Evolutionary conservation across 1,284 basidiomycete genomes (phyloP).

Genomic region (Ustanciosporium gigantosporum): DNA sequence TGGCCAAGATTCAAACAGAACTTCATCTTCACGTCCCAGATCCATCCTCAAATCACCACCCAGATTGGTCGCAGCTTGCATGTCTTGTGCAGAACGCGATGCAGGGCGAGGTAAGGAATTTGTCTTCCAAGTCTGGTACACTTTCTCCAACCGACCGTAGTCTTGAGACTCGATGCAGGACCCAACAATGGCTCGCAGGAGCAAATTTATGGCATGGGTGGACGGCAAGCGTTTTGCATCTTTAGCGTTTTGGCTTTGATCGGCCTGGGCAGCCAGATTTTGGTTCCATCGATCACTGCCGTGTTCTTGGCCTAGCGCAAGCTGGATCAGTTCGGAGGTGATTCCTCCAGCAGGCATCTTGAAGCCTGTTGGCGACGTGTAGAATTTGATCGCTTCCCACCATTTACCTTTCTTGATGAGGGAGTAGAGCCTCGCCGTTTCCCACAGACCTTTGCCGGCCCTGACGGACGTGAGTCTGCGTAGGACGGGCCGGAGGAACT

Average conservation of each 20-base stretch:
- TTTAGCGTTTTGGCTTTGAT: too few relatives aligned
- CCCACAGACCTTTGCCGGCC: constrained; percentile 24
- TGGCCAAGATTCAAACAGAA: constrained; percentile 21
- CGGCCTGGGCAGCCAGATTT: too few relatives aligned
- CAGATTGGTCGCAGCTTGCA: neutral
- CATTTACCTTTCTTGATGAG: constrained; percentile 13
- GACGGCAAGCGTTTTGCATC: constrained; percentile 36
- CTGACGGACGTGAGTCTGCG: constrained; percentile 1
- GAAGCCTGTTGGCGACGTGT: constrained; percentile 14
- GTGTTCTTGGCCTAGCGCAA: constrained; percentile 12
- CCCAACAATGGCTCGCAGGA: constrained; percentile 12
- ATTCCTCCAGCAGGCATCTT: constrained; percentile 25
- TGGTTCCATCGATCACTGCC: too few relatives aligned
- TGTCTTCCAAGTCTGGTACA: constrained; percentile 17
- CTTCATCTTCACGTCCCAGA: neutral
- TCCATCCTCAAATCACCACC: neutral
- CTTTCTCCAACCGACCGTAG: constrained; percentile 7
- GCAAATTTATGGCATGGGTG: constrained; percentile 33
- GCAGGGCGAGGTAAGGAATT: neutral
- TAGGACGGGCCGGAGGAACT: constrained; percentile 21
- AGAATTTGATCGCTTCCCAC: constrained; percentile 14
- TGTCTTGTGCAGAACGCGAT: neutral
- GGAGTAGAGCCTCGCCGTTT: constrained; percentile 24
- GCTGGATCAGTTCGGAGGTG: constrained; percentile 4
- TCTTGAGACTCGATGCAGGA: constrained; percentile 16